Base-by-base conservation (phyloP, 2,329 filamentous ascomycete genomes). In the Fusarium agapanthi region DNA sequence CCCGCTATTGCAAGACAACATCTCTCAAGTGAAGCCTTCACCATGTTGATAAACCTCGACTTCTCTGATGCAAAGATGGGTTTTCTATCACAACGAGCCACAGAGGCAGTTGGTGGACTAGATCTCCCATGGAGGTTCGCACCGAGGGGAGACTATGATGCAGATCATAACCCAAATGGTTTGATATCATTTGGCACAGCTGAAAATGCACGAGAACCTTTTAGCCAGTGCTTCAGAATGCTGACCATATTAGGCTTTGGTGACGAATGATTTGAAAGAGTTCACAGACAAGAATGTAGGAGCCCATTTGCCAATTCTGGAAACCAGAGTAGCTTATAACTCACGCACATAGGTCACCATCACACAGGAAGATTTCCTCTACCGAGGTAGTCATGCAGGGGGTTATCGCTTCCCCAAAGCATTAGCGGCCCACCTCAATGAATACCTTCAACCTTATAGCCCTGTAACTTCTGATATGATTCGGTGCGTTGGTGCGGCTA, bases 131-230 rank as follows among this genome's bases (percentile, higher is more conserved):
- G 80, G 80, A 76, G 78, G 48, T 82, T 81, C 38, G 80, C 79
- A 2, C 77, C 79, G 2, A 60, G 65, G 24, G 76, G 72, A 12
- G 77, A 74, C 5, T 88, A 85, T 76, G 76, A 85, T 62, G 79
- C 83, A 0, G 69, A 76, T 7, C 71, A 71, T 9, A 84, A 84
- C 37, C 80, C 81, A 2, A 69, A 77, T 14, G 86, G 86, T 3
- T 80, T 86, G 54, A 79, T 88, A 55, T 86, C 84, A 8, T 83
- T 88, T 34, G 84, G 83, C 1, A 80, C 86, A 2, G 86, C 86
- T 9, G 86, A 88, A 67, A 87, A 88, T 72, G 80, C 76, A 53
- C 8, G 58, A n/a, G 22, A 20, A 16, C n/a, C 22, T 16, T 45
- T 30, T 24, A 3, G 5, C 10, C 7, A 43, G 8, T 18, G 24